Evolutionary conservation across 495 filamentous ascomycete genomes (phyloP).

Genomic region (Aspergillus egyptiacus): DNA sequence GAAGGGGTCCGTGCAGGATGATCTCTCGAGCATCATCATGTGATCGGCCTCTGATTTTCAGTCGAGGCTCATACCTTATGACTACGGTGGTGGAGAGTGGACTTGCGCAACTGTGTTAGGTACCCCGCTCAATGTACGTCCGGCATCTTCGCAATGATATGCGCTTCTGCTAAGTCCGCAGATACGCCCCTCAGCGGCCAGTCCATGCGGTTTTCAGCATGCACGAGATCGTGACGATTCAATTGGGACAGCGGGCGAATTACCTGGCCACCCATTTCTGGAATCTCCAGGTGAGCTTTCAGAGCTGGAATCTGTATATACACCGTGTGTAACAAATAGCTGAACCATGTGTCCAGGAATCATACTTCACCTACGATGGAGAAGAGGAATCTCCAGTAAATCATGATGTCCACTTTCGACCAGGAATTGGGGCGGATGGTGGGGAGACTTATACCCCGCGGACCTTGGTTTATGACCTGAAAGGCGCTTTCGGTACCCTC

Average conservation of each 20-base stretch:
- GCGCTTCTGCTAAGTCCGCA: conserved; percentile 4
- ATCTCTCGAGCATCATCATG: not conserved
- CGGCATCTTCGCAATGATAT: not conserved
- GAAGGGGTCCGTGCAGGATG: conserved; percentile 6
- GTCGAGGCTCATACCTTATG: not conserved
- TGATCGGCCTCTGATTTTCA: not conserved
- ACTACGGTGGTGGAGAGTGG: not conserved
- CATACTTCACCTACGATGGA: conserved; percentile 87
- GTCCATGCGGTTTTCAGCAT: conserved; percentile 40
- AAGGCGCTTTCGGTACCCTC: conserved; percentile 84
- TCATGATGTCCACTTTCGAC: conserved; percentile 88
- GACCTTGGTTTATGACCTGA: conserved; percentile 91
- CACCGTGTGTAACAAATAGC: not conserved
- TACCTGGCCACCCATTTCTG: conserved; percentile 97
- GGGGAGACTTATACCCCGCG: conserved; percentile 88
- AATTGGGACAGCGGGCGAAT: conserved; percentile 89
- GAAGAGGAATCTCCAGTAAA: conserved; percentile 66
- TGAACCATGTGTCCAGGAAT: conserved; percentile 53
- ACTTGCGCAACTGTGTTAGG: not conserved
- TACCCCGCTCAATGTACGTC: conserved; percentile 12
- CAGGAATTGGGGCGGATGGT: conserved; percentile 71
- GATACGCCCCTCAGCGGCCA: not conserved
- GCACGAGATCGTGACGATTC: conserved; percentile 94
- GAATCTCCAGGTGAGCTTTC: conserved; percentile 70
- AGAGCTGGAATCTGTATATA: not conserved